Conservation (phyloP, 139 green algal species). For the Volvox africanus region DNA sequence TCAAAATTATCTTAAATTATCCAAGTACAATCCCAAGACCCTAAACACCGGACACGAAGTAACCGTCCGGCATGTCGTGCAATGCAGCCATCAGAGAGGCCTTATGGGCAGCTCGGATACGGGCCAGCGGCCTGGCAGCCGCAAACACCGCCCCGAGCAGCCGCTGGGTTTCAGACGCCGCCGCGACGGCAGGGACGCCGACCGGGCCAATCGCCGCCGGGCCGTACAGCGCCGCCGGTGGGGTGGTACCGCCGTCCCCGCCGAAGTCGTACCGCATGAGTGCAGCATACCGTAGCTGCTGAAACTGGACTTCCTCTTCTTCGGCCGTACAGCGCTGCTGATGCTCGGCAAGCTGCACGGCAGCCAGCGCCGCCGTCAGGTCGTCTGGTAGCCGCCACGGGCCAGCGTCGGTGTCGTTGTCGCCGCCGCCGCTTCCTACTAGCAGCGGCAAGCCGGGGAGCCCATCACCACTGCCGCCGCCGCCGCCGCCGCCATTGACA, state of each 20-base stretch:
- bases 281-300: neutral
- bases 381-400: slow-evolving; percentile 32
- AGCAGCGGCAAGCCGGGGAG: neutral
- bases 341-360: neutral
- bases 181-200: neutral
- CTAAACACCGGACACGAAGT: slow-evolving; percentile 17
- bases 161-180: slow-evolving; percentile 32
- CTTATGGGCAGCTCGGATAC: slow-evolving; percentile 16
- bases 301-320: neutral
- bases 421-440: no score
- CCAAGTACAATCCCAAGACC: no score
- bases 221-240: neutral
- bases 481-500: neutral
- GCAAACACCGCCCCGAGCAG: slow-evolving; percentile 35
- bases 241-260: neutral
- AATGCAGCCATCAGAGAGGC: slow-evolving; percentile 19
- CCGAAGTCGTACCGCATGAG: slow-evolving; percentile 8
- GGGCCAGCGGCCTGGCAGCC: slow-evolving; percentile 36
- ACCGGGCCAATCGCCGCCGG: neutral
- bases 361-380: neutral
- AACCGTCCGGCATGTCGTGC: slow-evolving; percentile 14
- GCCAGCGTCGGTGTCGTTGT: neutral
- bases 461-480: neutral
- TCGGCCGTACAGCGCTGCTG: neutral
- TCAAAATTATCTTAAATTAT: no score